These are phyloP conservation scores for Spathaspora passalidarum DNA, from an alignment of 805 yeast species.

Conservation along the genomic window DNA sequence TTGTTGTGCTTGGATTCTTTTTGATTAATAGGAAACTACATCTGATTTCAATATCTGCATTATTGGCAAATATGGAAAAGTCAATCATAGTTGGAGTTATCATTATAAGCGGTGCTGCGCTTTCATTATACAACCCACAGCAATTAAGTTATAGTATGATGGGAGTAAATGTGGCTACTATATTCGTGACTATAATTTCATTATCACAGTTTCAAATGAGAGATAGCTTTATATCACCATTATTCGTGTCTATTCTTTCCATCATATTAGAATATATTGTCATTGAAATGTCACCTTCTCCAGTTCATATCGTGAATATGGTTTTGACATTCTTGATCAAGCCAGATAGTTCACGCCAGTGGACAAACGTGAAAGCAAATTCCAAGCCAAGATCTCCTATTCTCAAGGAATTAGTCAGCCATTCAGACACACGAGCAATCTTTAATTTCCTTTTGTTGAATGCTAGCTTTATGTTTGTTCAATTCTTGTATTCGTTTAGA, in stretches of 20 bases:
- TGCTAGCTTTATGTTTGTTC: constrained; percentile 92
- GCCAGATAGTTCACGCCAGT: constrained; percentile 6
- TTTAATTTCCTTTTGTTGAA: constrained; percentile 83
- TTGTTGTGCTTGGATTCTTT: constrained; percentile 8
- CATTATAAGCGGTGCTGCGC: not conserved
- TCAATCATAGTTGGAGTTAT: constrained; percentile 1
- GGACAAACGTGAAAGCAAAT: not conserved
- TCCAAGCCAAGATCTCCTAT: constrained; percentile 12
- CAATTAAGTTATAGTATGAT: constrained; percentile 16
- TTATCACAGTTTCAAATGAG: constrained; percentile 20
- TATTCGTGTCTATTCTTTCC: constrained; percentile 17
- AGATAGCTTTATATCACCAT: constrained; percentile 13
- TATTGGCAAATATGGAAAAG: constrained; percentile 5
- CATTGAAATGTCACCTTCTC: constrained; percentile 8
- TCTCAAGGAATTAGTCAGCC: constrained; percentile 30
- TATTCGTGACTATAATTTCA: constrained; percentile 22
- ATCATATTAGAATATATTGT: constrained; percentile 20
- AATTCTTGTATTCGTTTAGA: constrained; percentile 84
- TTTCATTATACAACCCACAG: not conserved
- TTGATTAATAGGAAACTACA: not conserved
- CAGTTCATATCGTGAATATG: constrained; percentile 1
- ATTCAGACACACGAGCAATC: constrained; percentile 76
- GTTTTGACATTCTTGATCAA: constrained; percentile 18
- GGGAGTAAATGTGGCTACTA: constrained; percentile 23
- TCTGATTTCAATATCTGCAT: constrained; percentile 1